phyloP scores from a whole-genome alignment of 805 yeast genomes.

The Starmerella sp. region DNA sequence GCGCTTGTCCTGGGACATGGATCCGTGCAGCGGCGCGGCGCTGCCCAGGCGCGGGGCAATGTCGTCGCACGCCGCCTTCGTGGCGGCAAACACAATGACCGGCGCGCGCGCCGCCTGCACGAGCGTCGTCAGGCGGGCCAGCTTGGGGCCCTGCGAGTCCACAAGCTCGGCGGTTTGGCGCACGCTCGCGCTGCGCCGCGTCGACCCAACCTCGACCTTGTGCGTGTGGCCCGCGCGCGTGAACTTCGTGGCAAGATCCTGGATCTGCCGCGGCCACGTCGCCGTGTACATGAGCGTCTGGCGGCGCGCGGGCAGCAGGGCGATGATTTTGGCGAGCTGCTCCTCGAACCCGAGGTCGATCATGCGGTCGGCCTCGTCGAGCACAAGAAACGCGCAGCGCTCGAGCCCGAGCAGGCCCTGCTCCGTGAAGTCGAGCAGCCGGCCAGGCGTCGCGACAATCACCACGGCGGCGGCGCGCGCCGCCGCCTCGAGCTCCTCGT shows the following conservation, averaged over 20 bases:
- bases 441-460: conserved; percentile 89
- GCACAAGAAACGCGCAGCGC: conserved; percentile 54
- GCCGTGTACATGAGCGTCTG: conserved; percentile 91
- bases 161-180: conserved; percentile 59
- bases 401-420: conserved; percentile 49
- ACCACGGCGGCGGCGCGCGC: conserved; percentile 37
- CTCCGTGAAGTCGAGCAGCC: conserved; percentile 70
- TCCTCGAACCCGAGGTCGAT: conserved; percentile 88
- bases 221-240: conserved; percentile 52
- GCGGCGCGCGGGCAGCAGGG: conserved; percentile 41
- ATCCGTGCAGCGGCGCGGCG: conserved; percentile 69
- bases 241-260: conserved; percentile 52
- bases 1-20: conserved; percentile 73
- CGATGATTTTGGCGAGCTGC: conserved; percentile 53
- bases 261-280: conserved; percentile 70
- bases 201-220: conserved; percentile 33
- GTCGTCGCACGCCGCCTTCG: conserved; percentile 59
- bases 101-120: conserved; percentile 26
- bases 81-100: conserved; percentile 74
- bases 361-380: conserved; percentile 96
- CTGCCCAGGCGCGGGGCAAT: conserved; percentile 37
- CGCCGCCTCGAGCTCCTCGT: conserved; percentile 47
- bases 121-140: conserved; percentile 32
- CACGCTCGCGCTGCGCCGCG: conserved; percentile 3
- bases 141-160: conserved; percentile 12